Evolutionary conservation across 2,329 filamentous ascomycete genomes (phyloP).

Genomic region (Phaeosphaeriaceae sp.): DNA sequence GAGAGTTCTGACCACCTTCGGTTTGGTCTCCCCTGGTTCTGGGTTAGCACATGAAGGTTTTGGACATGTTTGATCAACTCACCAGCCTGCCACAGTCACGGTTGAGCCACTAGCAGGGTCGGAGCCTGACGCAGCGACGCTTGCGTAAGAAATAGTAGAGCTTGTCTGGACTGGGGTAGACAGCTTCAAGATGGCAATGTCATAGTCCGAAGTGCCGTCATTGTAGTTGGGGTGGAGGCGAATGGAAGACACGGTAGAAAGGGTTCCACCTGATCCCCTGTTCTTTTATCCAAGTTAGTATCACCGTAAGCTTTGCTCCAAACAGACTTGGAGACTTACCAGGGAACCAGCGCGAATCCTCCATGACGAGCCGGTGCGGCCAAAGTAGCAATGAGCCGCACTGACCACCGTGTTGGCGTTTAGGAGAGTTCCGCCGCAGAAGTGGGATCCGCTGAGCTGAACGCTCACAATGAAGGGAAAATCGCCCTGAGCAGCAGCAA

Average conservation of each 20-base stretch:
- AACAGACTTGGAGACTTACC: slow-evolving; percentile 12
- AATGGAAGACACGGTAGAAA: slow-evolving; percentile 23
- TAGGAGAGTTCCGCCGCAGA: slow-evolving; percentile 36
- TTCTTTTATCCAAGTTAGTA: slow-evolving; percentile 10
- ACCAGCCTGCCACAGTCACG: slow-evolving; percentile 36
- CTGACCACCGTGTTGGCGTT: slow-evolving; percentile 38
- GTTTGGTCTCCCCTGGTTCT: slow-evolving; percentile 22
- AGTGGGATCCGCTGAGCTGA: slow-evolving; percentile 22
- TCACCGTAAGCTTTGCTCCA: neutral
- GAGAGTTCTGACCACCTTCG: slow-evolving; percentile 9
- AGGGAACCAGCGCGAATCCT: slow-evolving; percentile 31
- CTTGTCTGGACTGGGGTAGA: slow-evolving; percentile 27
- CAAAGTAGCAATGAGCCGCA: slow-evolving; percentile 35
- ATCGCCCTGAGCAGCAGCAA: slow-evolving; percentile 28
- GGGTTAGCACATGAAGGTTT: slow-evolving; percentile 7
- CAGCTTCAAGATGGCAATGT: slow-evolving; percentile 37
- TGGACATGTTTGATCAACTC: neutral
- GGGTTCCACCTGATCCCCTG: slow-evolving; percentile 26
- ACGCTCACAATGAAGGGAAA: slow-evolving; percentile 39
- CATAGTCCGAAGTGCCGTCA: slow-evolving; percentile 20
- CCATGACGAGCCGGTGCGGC: slow-evolving; percentile 16
- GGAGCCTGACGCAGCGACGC: slow-evolving; percentile 27
- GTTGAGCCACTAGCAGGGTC: slow-evolving; percentile 30
- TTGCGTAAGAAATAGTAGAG: slow-evolving; percentile 31
- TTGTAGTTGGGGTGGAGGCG: slow-evolving; percentile 29